Conservation (phyloP, 495 filamentous ascomycete genomes). For the Penicillium manginii region DNA sequence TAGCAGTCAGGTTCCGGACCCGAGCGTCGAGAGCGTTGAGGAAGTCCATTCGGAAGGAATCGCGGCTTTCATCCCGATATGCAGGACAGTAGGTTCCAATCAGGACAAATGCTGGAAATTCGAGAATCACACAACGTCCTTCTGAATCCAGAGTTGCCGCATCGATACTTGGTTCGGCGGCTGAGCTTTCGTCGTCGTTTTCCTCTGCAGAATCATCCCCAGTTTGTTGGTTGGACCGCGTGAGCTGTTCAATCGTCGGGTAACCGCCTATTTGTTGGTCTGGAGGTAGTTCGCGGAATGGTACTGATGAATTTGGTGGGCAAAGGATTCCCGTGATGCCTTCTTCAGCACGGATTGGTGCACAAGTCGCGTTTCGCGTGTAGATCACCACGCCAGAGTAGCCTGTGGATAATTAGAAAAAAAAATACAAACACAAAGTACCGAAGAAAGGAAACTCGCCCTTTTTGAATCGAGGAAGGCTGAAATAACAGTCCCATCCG, state of each 20-base stretch:
- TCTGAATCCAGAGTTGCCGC: slow-evolving; percentile 80
- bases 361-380: slow-evolving; percentile 84
- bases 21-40: slow-evolving; percentile 78
- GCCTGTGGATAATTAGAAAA: slow-evolving; percentile 42
- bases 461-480: slow-evolving; percentile 89
- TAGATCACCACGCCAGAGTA: slow-evolving; percentile 97
- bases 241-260: slow-evolving; percentile 68
- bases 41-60: slow-evolving; percentile 81
- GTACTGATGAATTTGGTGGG: slow-evolving; percentile 72
- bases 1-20: slow-evolving; percentile 77
- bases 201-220: slow-evolving; percentile 10
- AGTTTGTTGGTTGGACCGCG: slow-evolving; percentile 23
- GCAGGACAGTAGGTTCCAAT: slow-evolving; percentile 91
- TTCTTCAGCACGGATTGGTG: slow-evolving; percentile 90
- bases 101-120: slow-evolving; percentile 93
- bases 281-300: slow-evolving; percentile 74
- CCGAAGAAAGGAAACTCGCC: slow-evolving; percentile 43
- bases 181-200: background rate
- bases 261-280: slow-evolving; percentile 94
- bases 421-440: background rate
- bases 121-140: slow-evolving; percentile 88
- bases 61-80: slow-evolving; percentile 79
- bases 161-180: slow-evolving; percentile 54
- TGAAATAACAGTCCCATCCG: slow-evolving; percentile 97
- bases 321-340: slow-evolving; percentile 83